Percentiles rank a stretch among this genome's conserved stretches.
Conservation (phyloP, 495 filamentous ascomycete species). For the Neurospora sp. region DNA sequence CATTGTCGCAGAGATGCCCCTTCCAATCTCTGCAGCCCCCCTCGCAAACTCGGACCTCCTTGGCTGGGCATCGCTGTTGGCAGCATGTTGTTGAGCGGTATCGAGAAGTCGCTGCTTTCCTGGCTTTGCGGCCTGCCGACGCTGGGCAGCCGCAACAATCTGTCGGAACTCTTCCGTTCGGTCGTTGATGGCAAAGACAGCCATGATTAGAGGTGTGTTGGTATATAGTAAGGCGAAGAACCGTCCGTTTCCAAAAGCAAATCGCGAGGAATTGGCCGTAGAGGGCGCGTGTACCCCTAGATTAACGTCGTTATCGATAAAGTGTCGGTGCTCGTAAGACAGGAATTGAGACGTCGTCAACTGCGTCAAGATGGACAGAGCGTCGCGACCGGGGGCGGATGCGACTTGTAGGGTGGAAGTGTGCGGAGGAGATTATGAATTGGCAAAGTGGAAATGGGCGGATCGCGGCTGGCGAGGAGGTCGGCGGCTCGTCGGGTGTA, state of each 20-base stretch:
- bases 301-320: background rate
- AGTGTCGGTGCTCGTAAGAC: background rate
- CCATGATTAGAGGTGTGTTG: conserved; percentile 27
- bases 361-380: background rate
- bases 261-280: background rate
- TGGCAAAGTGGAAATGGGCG: background rate
- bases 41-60: conserved; percentile 73
- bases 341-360: background rate
- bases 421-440: background rate
- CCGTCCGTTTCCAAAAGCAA: background rate
- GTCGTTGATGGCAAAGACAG: conserved; percentile 76
- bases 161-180: conserved; percentile 89
- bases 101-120: conserved; percentile 69
- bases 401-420: background rate
- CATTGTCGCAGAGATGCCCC: conserved; percentile 85
- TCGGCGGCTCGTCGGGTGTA: background rate
- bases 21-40: conserved; percentile 78
- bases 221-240: background rate
- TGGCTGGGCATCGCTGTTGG: conserved; percentile 51
- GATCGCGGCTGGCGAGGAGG: background rate
- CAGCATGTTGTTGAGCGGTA: conserved; percentile 57
- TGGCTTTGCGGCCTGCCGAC: conserved; percentile 58
- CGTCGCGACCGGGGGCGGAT: background rate
- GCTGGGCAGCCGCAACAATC: conserved; percentile 76
- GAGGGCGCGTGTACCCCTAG: background rate